A percentile compares a stretch with the other conserved stretches of the same genome.
Evolutionary conservation across 2,329 filamentous ascomycete species (phyloP).

Genomic region (Penicillium sp.): DNA sequence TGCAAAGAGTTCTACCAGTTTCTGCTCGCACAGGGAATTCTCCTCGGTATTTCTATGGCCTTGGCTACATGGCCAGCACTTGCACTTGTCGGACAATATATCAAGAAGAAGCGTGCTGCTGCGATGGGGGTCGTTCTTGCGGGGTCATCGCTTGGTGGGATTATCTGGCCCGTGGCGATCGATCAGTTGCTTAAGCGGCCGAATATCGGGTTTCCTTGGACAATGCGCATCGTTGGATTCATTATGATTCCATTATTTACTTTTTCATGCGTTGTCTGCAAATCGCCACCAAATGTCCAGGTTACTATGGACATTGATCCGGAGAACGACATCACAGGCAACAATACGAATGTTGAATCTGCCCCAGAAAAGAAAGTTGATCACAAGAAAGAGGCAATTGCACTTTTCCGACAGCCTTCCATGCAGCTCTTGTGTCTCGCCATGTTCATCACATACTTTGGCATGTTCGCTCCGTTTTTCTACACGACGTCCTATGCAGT

Average conservation of each 20-base stretch:
- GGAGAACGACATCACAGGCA: background rate
- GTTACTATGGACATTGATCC: background rate
- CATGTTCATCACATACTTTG: slow-evolving; percentile 40
- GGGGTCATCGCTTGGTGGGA: slow-evolving; percentile 37
- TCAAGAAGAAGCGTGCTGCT: slow-evolving; percentile 29
- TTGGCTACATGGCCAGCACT: slow-evolving; percentile 32
- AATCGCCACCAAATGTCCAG: background rate
- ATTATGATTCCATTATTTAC: slow-evolving; percentile 41
- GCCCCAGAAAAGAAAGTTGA: background rate
- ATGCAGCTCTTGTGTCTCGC: slow-evolving; percentile 31
- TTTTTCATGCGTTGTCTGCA: slow-evolving; percentile 29
- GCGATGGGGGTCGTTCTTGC: slow-evolving; percentile 36
- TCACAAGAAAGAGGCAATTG: slow-evolving; percentile 5
- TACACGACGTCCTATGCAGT: slow-evolving; percentile 35
- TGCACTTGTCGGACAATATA: slow-evolving; percentile 31
- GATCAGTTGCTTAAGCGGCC: slow-evolving; percentile 28
- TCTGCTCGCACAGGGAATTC: slow-evolving; percentile 39
- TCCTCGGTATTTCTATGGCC: slow-evolving; percentile 33
- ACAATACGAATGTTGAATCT: background rate
- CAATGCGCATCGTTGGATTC: slow-evolving; percentile 42
- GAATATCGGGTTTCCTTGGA: slow-evolving; percentile 37
- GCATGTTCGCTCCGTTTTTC: slow-evolving; percentile 44
- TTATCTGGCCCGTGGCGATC: slow-evolving; percentile 38
- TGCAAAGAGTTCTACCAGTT: slow-evolving; percentile 41
- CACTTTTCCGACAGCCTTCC: slow-evolving; percentile 19